These are phyloP conservation scores for Strobilomyces dryophilus DNA, from an alignment of 768 basidiomycete species.

Conservation along the genomic window DNA sequence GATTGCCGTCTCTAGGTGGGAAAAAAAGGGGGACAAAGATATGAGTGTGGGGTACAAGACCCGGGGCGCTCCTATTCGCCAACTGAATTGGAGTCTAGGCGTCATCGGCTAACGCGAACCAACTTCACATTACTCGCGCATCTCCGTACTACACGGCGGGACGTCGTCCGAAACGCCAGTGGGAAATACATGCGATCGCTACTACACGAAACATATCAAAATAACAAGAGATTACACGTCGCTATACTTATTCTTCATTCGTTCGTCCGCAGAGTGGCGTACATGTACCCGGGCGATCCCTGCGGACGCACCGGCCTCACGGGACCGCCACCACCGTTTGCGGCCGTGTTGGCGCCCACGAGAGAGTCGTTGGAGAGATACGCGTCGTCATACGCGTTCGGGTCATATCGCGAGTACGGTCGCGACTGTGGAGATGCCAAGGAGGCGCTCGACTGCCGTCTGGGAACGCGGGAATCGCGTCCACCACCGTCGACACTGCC, in stretches of 20 bases:
- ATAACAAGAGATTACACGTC: background rate
- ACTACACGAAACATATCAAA: conserved; percentile 8
- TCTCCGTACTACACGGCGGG: background rate
- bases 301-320: conserved; percentile 16
- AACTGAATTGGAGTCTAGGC: background rate
- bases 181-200: conserved; percentile 4
- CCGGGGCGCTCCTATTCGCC: background rate
- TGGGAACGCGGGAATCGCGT: conserved; percentile 10
- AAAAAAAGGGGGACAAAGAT: background rate
- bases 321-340: conserved; percentile 21
- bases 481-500: conserved; percentile 10
- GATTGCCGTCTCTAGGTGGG: background rate
- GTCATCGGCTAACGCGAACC: background rate
- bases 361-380: conserved; percentile 26
- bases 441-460: conserved; percentile 25
- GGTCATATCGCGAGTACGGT: conserved; percentile 18
- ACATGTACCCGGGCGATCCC: conserved; percentile 19
- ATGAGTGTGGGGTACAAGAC: background rate
- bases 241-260: conserved; percentile 4
- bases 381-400: conserved; percentile 24
- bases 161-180: background rate
- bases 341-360: conserved; percentile 20
- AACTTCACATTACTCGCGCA: background rate
- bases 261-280: conserved; percentile 11
- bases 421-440: conserved; percentile 16